These are phyloP conservation scores for Fusarium dimerum DNA, from an alignment of 2,329 filamentous ascomycete genomes.

Conservation along the genomic window DNA sequence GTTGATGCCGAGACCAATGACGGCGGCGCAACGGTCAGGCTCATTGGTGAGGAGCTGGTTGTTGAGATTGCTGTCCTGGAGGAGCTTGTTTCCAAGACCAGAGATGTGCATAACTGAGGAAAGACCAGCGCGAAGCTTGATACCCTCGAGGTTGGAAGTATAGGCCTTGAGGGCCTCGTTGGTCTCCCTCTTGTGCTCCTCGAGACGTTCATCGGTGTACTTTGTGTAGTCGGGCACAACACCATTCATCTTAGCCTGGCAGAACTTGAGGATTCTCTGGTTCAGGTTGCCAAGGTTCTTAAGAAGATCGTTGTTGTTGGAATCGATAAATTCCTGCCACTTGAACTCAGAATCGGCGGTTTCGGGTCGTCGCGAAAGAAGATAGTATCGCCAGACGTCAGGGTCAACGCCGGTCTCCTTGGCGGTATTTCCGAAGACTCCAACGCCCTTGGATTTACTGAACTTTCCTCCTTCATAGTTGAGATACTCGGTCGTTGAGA, in stretches of 20 bases:
- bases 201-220: conserved; percentile 57
- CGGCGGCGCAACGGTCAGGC: conserved; percentile 54
- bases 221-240: conserved; percentile 63
- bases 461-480: conserved; percentile 92
- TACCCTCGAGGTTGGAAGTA: conserved; percentile 66
- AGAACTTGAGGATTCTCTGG: conserved; percentile 73
- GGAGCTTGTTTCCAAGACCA: conserved; percentile 51
- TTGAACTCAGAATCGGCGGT: conserved; percentile 86
- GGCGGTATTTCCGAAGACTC: conserved; percentile 89
- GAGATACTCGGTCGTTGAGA: conserved; percentile 84
- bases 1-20: conserved; percentile 81
- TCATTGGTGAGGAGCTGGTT: conserved; percentile 57
- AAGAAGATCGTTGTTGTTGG: conserved; percentile 87
- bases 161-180: conserved; percentile 69
- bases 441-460: conserved; percentile 85
- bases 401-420: conserved; percentile 81
- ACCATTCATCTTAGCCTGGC: conserved; percentile 73
- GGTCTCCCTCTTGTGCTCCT: conserved; percentile 60
- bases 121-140: conserved; percentile 69
- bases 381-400: conserved; percentile 93
- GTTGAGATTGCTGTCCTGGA: conserved; percentile 55
- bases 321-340: conserved; percentile 78
- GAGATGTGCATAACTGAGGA: conserved; percentile 68
- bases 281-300: conserved; percentile 76
- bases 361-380: conserved; percentile 83